These are phyloP conservation scores for Penicillium antarcticum DNA, from an alignment of 495 filamentous ascomycete genomes.

Conservation along the genomic window DNA sequence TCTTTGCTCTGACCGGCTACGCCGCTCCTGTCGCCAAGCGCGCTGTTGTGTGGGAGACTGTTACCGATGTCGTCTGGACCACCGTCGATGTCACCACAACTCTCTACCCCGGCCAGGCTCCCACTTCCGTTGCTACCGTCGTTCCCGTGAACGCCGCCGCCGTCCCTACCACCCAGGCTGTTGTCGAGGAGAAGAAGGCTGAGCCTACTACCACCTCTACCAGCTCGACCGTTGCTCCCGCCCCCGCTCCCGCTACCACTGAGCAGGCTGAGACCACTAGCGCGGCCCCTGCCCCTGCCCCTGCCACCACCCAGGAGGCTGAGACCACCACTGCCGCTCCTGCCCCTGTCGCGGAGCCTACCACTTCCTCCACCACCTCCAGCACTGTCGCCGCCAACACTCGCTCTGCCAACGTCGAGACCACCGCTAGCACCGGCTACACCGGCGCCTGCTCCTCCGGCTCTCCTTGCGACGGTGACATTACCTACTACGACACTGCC, in stretches of 20 bases:
- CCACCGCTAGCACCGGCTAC: conserved; percentile 20
- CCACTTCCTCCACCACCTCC: conserved; percentile 8
- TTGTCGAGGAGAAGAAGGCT: conserved; percentile 2
- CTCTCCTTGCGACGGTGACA: conserved; percentile 36
- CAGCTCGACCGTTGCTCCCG: no score
- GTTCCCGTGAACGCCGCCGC: conserved; percentile 12
- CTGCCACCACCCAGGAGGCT: conserved; percentile 5
- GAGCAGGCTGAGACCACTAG: conserved; percentile 6
- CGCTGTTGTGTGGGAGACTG: conserved; percentile 30
- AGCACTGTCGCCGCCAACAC: conserved; percentile 7
- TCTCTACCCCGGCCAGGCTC: conserved; percentile 24
- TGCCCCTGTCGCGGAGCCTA: conserved; percentile 8
- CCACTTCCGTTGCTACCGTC: conserved; percentile 10
- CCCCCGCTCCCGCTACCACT: conserved; percentile 5
- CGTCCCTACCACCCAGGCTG: conserved; percentile 10
- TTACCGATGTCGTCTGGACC: conserved; percentile 36
- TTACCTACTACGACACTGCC: conserved; percentile 49
- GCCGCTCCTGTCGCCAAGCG: conserved; percentile 42
- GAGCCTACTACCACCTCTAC: conserved; percentile 9
- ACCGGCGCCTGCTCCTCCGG: conserved; percentile 33
- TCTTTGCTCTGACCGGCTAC: conserved; percentile 34
- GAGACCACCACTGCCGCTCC: conserved; percentile 16
- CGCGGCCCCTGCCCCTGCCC: conserved; percentile 1
- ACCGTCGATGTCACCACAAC: conserved; percentile 45
- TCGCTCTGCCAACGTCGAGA: conserved; percentile 12